These are phyloP conservation scores for Microcera coccophila DNA, from an alignment of 2,329 filamentous ascomycete genomes.

Conservation along the genomic window DNA sequence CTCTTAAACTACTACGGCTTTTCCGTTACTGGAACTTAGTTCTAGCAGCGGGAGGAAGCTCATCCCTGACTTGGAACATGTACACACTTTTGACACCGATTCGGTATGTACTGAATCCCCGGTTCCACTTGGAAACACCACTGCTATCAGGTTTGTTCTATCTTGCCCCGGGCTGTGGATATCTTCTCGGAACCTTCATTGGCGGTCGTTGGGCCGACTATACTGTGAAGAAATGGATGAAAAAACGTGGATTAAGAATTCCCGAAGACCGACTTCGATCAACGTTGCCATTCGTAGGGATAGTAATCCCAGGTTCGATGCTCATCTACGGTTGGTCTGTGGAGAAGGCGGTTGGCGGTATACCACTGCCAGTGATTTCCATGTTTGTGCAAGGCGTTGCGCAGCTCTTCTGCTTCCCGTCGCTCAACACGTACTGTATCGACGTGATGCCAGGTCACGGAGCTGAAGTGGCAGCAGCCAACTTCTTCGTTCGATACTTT, in stretches of 20 bases:
- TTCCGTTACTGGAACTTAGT: constrained; percentile 68
- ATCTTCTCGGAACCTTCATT: constrained; percentile 64
- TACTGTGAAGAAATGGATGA: constrained; percentile 61
- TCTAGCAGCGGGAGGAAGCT: constrained; percentile 54
- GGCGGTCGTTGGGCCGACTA: constrained; percentile 70
- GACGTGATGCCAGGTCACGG: constrained; percentile 70
- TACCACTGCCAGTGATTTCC: constrained; percentile 62
- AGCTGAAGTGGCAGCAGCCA: constrained; percentile 73
- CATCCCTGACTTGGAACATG: constrained; percentile 71
- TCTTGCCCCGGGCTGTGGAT: constrained; percentile 67
- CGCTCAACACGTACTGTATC: constrained; percentile 74
- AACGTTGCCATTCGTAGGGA: constrained; percentile 53
- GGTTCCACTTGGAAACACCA: constrained; percentile 63
- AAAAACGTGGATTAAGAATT: constrained; percentile 56
- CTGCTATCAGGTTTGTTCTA: constrained; percentile 70
- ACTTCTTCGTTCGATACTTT: constrained; percentile 74
- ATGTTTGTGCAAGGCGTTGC: constrained; percentile 73
- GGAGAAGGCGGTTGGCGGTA: constrained; percentile 47
- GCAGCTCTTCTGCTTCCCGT: constrained; percentile 72
- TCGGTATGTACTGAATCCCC: constrained; percentile 69
- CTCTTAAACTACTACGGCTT: constrained; percentile 58
- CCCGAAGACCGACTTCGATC: constrained; percentile 66
- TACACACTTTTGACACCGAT: constrained; percentile 59
- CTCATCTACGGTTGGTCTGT: constrained; percentile 58
- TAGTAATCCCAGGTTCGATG: constrained; percentile 59